Base-by-base conservation (phyloP, 2,329 filamentous ascomycete genomes). In the Cylindrodendrum hubeiense region DNA sequence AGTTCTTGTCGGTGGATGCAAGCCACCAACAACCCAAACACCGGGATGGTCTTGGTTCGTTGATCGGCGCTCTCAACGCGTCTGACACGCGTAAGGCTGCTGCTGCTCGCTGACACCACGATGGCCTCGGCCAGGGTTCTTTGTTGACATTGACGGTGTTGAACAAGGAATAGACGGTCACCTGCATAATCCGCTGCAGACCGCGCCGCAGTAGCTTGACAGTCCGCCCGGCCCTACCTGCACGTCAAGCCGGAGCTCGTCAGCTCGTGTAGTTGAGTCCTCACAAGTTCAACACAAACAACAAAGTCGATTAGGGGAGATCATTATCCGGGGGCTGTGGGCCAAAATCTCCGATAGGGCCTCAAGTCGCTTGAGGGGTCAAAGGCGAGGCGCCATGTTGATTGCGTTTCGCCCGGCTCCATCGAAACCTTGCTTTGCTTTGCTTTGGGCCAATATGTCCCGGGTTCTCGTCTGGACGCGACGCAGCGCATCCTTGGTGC, bases 261-360 rank as follows among this genome's bases (percentile, higher is more conserved):
- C 24, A 19, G 22, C 17, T 53, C 39, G 49, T 33, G 39, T 58
- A 13, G 28, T 22, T 33, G 30, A 19, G 33, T 19, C 33, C 26
- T 47, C 9, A 44, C 10, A 49, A 37, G 17, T 52, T 50, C 49
- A 47, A 21, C 50, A 51, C 24, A 44, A 55, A 47, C 49, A 30
- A 21, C 22, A 22, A 17, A 33, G 28, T 7, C 22, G 26, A 43
- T 44, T 34, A 22, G 46, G 67, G 69, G 71, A 66, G 54, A 61
- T 72, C 49, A 57, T 65, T 69, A 69, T 66, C 69, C 66, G 67
- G 63, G 52, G 53, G 34, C 41, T 54, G 46, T 57, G 12, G 43
- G 26, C 44, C 47, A 61, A 70, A 70, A 62, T 70, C 63, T 67
- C 71, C 68, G 71, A 74, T 71, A 71, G 65, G 68, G 47, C 46